These are phyloP conservation scores for Sabuloglossum arenarium DNA, from an alignment of 495 filamentous ascomycete genomes.

Conservation along the genomic window DNA sequence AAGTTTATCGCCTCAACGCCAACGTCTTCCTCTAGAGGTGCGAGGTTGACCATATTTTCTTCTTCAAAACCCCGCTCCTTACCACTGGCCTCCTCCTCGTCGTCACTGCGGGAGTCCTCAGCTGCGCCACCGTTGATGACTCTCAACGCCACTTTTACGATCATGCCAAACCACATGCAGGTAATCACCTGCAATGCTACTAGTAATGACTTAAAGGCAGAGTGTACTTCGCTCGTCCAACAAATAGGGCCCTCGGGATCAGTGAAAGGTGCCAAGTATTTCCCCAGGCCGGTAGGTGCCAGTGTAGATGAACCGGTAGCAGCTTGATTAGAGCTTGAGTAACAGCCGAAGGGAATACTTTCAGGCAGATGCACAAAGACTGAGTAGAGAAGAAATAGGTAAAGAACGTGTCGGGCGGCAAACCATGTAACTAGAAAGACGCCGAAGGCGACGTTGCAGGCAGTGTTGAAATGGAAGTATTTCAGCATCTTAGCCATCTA, in stretches of 20 bases:
- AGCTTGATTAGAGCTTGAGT: conserved; percentile 13
- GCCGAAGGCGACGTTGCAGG: conserved; percentile 72
- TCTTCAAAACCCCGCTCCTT: conserved; percentile 22
- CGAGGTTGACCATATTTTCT: neutral
- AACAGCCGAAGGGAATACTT: conserved; percentile 49
- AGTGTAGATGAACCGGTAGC: neutral
- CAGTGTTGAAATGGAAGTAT: conserved; percentile 51
- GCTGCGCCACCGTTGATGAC: conserved; percentile 59
- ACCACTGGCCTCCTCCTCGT: conserved; percentile 47
- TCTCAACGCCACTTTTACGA: conserved; percentile 53
- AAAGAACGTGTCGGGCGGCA: conserved; percentile 60
- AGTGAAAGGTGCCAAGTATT: conserved; percentile 38
- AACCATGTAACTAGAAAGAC: conserved; percentile 79
- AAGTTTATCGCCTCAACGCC: conserved; percentile 10
- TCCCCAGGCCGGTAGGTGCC: neutral
- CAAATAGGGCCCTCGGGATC: conserved; percentile 50
- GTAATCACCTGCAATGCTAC: conserved; percentile 61
- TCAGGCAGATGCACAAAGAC: conserved; percentile 48
- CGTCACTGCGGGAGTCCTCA: conserved; percentile 74
- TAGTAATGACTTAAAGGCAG: conserved; percentile 53
- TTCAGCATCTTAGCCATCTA: conserved; percentile 90
- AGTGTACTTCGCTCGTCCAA: conserved; percentile 50
- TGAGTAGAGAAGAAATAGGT: conserved; percentile 56
- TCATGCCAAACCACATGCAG: conserved; percentile 79
- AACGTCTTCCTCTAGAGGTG: conserved; percentile 4